Conservation (phyloP, 139 green algal genomes). For the Picochlorum costavermella region DNA sequence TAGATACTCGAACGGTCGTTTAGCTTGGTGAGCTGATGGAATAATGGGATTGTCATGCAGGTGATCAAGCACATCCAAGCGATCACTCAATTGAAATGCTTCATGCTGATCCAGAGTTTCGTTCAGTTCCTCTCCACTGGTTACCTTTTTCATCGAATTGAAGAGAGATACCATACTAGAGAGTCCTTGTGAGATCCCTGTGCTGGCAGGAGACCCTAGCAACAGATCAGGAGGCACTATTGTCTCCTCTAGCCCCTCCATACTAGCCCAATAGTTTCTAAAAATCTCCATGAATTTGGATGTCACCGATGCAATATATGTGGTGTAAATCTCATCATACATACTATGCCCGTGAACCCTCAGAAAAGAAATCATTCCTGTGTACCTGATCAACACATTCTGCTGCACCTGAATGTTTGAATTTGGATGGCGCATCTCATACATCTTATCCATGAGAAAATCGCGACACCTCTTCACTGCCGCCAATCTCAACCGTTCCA, state of each 20-base stretch:
- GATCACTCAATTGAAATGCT: background rate
- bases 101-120: background rate
- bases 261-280: constrained; percentile 67
- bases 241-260: constrained; percentile 58
- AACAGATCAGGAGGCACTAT: constrained; percentile 40
- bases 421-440: constrained; percentile 77
- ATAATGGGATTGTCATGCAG: constrained; percentile 64
- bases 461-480: constrained; percentile 58
- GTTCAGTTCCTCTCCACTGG: background rate
- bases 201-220: constrained; percentile 36
- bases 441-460: constrained; percentile 58
- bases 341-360: constrained; percentile 55
- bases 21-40: constrained; percentile 60
- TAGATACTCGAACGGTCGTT: constrained; percentile 78
- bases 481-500: constrained; percentile 78
- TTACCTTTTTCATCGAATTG: constrained; percentile 23
- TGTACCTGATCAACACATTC: constrained; percentile 80
- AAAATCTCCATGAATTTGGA: constrained; percentile 78
- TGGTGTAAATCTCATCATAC: constrained; percentile 59
- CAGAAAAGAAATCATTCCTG: constrained; percentile 71
- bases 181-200: background rate
- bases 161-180: constrained; percentile 11
- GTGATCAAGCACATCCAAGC: constrained; percentile 52
- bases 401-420: constrained; percentile 93
- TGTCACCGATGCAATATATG: constrained; percentile 75